These are phyloP conservation scores for Verticillium tricorpus DNA, from an alignment of 2,329 filamentous ascomycete genomes.

Conservation along the genomic window DNA sequence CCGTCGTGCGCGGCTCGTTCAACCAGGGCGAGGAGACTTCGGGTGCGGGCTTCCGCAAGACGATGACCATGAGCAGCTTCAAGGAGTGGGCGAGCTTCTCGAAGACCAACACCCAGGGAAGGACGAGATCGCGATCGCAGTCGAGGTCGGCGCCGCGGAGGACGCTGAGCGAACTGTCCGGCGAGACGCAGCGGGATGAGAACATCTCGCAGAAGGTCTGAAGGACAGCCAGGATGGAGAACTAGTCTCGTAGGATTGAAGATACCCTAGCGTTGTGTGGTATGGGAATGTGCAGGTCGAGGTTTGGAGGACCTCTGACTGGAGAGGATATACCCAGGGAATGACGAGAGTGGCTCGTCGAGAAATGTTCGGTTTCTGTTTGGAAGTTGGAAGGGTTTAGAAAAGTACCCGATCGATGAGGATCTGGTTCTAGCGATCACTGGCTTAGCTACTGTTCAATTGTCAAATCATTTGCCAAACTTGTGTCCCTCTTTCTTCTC, in stretches of 20 bases:
- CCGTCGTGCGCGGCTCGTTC: slow-evolving; percentile 46
- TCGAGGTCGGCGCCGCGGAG: slow-evolving; percentile 1
- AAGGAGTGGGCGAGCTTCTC: slow-evolving; percentile 35
- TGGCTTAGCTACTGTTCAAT: not conserved
- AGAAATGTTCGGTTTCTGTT: no score
- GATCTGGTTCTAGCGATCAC: no score
- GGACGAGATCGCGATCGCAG: not conserved
- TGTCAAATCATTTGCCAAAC: not conserved
- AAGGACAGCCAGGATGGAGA: not conserved
- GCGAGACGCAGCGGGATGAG: slow-evolving; percentile 9
- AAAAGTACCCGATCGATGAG: no score
- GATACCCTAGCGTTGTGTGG: not conserved
- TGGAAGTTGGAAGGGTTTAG: no score
- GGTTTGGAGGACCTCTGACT: not conserved
- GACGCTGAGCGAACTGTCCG: slow-evolving; percentile 11
- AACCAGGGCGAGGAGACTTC: slow-evolving; percentile 46
- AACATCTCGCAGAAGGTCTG: not conserved
- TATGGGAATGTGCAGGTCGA: not conserved
- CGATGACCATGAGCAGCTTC: slow-evolving; percentile 48
- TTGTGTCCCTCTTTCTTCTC: not conserved
- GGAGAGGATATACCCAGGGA: not conserved
- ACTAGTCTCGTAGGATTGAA: not conserved
- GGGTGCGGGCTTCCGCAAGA: slow-evolving; percentile 36
- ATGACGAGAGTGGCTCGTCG: not conserved
- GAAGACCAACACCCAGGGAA: not conserved